A percentile compares a stretch with the other conserved stretches of the same genome.
These are phyloP conservation scores for Fonsecaea pugnacius DNA, from an alignment of 2,329 filamentous ascomycete genomes.

Conservation along the genomic window DNA sequence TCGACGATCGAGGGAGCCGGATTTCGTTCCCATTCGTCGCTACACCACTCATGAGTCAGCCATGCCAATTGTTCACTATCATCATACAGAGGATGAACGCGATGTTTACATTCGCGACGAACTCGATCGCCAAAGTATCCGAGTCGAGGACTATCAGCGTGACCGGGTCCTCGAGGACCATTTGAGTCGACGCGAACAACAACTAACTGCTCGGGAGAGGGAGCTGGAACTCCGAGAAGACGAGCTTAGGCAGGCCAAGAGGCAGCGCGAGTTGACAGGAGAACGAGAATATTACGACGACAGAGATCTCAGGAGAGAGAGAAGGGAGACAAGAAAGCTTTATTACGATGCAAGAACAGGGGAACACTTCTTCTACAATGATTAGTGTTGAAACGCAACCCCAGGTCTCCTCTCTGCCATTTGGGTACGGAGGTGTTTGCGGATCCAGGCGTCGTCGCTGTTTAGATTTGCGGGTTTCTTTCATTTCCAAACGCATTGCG, in stretches of 20 bases:
- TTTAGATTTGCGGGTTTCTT: neutral
- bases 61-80: slow-evolving; percentile 24
- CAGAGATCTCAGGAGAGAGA: slow-evolving; percentile 14
- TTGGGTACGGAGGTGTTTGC: neutral
- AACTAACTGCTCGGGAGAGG: slow-evolving; percentile 18
- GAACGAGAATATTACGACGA: slow-evolving; percentile 23
- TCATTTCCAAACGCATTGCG: neutral
- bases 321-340: slow-evolving; percentile 12
- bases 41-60: slow-evolving; percentile 7
- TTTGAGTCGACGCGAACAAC: slow-evolving; percentile 19
- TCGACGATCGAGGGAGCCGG: slow-evolving; percentile 7
- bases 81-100: slow-evolving; percentile 14
- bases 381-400: neutral
- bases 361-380: slow-evolving; percentile 15
- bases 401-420: neutral
- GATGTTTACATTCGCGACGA: slow-evolving; percentile 23
- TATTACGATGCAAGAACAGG: slow-evolving; percentile 14
- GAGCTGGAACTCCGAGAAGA: slow-evolving; percentile 20
- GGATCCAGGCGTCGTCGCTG: neutral
- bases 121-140: slow-evolving; percentile 21
- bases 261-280: slow-evolving; percentile 4
- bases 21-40: slow-evolving; percentile 20
- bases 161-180: slow-evolving; percentile 24
- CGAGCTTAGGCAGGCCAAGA: slow-evolving; percentile 8
- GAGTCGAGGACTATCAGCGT: slow-evolving; percentile 27